These are phyloP conservation scores for Trichoderma asperelloides DNA, from an alignment of 495 filamentous ascomycete genomes.

Conservation along the genomic window DNA sequence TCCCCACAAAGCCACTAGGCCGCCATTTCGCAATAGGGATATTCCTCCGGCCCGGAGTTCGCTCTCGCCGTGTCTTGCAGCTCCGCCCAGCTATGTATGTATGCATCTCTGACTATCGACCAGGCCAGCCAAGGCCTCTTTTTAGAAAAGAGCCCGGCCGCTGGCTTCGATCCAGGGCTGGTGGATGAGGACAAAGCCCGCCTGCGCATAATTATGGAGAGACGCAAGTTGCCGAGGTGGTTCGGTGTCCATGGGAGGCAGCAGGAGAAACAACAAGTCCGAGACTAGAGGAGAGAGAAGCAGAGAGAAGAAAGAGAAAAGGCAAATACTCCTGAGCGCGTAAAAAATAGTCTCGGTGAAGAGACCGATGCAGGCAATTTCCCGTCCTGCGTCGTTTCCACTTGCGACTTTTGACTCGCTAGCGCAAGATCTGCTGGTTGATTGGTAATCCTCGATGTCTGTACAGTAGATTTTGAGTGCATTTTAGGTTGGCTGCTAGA, in stretches of 20 bases:
- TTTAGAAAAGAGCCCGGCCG: conserved; percentile 2
- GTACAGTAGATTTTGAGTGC: background rate
- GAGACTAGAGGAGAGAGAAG: background rate
- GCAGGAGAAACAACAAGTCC: background rate
- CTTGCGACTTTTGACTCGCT: background rate
- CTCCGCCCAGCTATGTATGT: background rate
- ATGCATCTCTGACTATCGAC: background rate
- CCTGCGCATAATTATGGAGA: background rate
- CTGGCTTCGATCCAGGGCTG: background rate
- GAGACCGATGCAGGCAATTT: background rate
- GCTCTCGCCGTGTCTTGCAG: background rate
- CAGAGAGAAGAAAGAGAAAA: background rate
- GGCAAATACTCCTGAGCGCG: background rate
- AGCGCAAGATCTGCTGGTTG: background rate
- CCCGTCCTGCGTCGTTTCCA: background rate
- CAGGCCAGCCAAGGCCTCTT: background rate
- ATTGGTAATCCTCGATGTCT: background rate
- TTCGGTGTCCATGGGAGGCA: background rate
- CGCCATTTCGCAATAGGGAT: conserved; percentile 3
- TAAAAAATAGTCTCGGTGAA: background rate
- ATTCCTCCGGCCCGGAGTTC: conserved; percentile 6
- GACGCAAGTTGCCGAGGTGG: background rate
- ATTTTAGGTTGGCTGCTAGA: background rate
- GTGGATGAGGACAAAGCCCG: background rate
- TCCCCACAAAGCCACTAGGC: conserved; percentile 1